Evolutionary conservation across 257 asterid species (phyloP), one percentile per base, ranked within the genome.

Genomic region (Capsicum rhomboideum): DNA sequence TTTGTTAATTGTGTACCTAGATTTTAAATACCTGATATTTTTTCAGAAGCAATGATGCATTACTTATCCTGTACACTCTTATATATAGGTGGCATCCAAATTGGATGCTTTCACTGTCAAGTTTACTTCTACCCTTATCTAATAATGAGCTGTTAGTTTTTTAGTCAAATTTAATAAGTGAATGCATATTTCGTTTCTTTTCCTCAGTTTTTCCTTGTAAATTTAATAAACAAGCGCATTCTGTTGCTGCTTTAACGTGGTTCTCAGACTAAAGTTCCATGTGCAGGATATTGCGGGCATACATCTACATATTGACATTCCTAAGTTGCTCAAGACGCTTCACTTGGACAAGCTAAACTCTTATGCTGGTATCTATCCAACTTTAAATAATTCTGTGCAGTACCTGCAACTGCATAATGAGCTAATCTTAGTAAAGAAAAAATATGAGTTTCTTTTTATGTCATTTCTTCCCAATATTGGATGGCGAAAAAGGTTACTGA

Each of bases 251-350:
- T 69, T 83, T 40, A n/a, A 55, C n/a, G 42, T 63, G 14, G 54
- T 61, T 20, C 34, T 84, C 66, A 72, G 59, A 63, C 23, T 66
- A 63, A 61, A 37, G 50, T 67, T 21, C 58, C 23, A 64, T 75
- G 49, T 88, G 91, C 90, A 96, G 99, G 98, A 93, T 86, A 91
- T 96, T 88, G 92, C 99, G 80, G 99, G 99, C 79, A 93, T 96
- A 86, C 91, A 96, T 91, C 88, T 96, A 93, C 89, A 93, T 87
- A 91, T 96, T 81, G 97, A 96, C 86, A 85, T 94, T 86, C 98
- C 97, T 52, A 92, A 91, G 92, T 93, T 96, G 93, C 95, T 96
- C 40, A 93, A 86, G 87, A 86, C 92, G 74, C 88, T 94, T 83
- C 96, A 89, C 86, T 87, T 94, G 91, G 98, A 94, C 87, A 88